Percentiles rank a stretch among this genome's conserved stretches.
These are phyloP conservation scores for Ogataea siamensis DNA, from an alignment of 805 yeast genomes.

Conservation along the genomic window DNA sequence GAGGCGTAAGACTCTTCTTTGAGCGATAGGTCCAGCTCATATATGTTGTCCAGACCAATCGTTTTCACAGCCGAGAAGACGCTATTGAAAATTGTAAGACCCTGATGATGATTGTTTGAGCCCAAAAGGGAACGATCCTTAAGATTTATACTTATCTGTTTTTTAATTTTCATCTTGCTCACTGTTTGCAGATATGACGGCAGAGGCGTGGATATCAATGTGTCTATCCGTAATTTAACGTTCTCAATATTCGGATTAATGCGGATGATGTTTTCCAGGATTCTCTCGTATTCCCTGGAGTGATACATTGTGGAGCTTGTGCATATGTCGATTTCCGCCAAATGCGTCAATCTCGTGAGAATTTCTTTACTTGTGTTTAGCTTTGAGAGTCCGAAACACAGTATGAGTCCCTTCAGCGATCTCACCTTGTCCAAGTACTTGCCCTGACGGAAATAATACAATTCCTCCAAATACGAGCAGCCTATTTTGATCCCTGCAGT, in stretches of 20 bases:
- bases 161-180: slow-evolving; percentile 17
- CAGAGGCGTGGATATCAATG: slow-evolving; percentile 19
- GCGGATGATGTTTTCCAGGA: slow-evolving; percentile 17
- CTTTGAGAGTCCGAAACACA: slow-evolving; percentile 20
- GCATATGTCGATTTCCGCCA: slow-evolving; percentile 18
- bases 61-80: slow-evolving; percentile 15
- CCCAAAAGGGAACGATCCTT: slow-evolving; percentile 14
- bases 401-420: slow-evolving; percentile 15
- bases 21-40: slow-evolving; percentile 18
- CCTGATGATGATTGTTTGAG: background rate
- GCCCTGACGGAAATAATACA: slow-evolving; percentile 14
- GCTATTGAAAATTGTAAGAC: slow-evolving; percentile 12
- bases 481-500: slow-evolving; percentile 15
- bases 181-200: slow-evolving; percentile 18
- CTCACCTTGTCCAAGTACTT: slow-evolving; percentile 15
- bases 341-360: slow-evolving; percentile 11
- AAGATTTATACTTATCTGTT: slow-evolving; percentile 18
- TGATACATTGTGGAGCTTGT: slow-evolving; percentile 23
- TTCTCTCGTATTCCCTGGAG: slow-evolving; percentile 19
- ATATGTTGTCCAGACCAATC: slow-evolving; percentile 16
- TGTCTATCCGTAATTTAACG: slow-evolving; percentile 17
- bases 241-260: slow-evolving; percentile 18
- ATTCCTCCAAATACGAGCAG: slow-evolving; percentile 19
- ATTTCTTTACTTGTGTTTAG: slow-evolving; percentile 19
- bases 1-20: slow-evolving; percentile 15